These are phyloP conservation scores for Eucalyptus fibrosa DNA, from an alignment of 345 rosid species.

Conservation along the genomic window DNA sequence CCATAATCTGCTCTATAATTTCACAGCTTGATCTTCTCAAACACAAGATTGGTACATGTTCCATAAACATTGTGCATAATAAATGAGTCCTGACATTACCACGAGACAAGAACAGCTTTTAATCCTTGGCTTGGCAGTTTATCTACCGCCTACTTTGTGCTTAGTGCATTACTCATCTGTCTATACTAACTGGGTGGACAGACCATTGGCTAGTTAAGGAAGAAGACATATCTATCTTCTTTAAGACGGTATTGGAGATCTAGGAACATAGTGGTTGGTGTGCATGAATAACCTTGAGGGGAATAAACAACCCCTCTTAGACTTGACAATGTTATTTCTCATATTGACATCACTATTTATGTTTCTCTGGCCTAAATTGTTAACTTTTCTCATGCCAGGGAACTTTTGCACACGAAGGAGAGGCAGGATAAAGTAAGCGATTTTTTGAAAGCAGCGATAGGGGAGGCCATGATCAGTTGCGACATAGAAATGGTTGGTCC, in stretches of 20 bases:
- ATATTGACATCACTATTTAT: not conserved
- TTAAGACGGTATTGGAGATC: not conserved
- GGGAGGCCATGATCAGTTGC: slow-evolving; percentile 57
- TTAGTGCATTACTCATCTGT: not conserved
- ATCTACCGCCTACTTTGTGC: not conserved
- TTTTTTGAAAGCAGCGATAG: slow-evolving; percentile 29
- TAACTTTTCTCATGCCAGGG: slow-evolving; percentile 27
- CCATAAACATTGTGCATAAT: not conserved
- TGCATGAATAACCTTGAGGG: not conserved
- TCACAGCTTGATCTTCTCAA: not conserved
- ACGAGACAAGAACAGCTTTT: not conserved
- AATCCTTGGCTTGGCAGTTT: not conserved
- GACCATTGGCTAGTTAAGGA: not conserved
- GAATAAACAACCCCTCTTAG: not conserved
- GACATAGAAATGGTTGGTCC: slow-evolving; percentile 72
- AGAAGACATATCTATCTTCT: not conserved
- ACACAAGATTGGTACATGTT: not conserved
- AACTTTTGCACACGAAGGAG: slow-evolving; percentile 60
- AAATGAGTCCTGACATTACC: not conserved
- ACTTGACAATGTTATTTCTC: not conserved
- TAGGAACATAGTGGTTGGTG: not conserved
- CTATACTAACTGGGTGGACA: not conserved
- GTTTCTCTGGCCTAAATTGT: not conserved
- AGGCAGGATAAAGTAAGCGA: slow-evolving; percentile 49
- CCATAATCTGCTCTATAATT: not conserved